phyloP scores from a whole-genome alignment of 192 early-diverging fungal genomes.

The Coemansia sp. region DNA sequence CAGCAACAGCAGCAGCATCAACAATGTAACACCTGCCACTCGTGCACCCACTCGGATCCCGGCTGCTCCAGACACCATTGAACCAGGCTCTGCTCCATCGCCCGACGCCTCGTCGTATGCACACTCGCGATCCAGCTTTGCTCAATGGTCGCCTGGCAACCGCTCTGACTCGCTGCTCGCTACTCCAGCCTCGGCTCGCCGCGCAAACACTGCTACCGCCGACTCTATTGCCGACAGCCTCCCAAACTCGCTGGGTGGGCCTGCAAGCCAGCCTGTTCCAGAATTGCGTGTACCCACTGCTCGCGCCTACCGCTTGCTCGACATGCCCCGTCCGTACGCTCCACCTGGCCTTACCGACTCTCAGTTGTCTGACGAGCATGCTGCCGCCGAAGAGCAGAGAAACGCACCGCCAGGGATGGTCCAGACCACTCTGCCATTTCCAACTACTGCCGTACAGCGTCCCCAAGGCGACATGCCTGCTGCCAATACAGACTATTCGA shows the following conservation, averaged over 20 bases:
- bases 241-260: not conserved
- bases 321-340: conserved; percentile 50
- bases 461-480: not conserved
- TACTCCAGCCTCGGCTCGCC: conserved; percentile 13
- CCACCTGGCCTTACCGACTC: conserved; percentile 50
- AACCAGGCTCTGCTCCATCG: conserved; percentile 7
- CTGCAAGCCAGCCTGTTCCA: not conserved
- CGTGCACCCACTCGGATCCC: not conserved
- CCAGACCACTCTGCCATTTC: conserved; percentile 42
- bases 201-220: not conserved
- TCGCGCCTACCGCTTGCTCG: conserved; percentile 37
- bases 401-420: conserved; percentile 36
- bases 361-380: conserved; percentile 11
- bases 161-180: conserved; percentile 22
- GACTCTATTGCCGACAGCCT: not conserved
- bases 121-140: conserved; percentile 1
- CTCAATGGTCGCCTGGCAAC: conserved; percentile 1
- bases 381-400: not conserved
- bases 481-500: conserved; percentile 22
- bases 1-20: not conserved
- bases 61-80: not conserved
- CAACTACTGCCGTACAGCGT: not conserved
- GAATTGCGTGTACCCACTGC: not conserved
- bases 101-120: not conserved
- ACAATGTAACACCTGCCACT: conserved; percentile 2